These are phyloP conservation scores for Debaryomycetaceae sp. DNA, from an alignment of 1,139 yeast genomes.

Conservation along the genomic window DNA sequence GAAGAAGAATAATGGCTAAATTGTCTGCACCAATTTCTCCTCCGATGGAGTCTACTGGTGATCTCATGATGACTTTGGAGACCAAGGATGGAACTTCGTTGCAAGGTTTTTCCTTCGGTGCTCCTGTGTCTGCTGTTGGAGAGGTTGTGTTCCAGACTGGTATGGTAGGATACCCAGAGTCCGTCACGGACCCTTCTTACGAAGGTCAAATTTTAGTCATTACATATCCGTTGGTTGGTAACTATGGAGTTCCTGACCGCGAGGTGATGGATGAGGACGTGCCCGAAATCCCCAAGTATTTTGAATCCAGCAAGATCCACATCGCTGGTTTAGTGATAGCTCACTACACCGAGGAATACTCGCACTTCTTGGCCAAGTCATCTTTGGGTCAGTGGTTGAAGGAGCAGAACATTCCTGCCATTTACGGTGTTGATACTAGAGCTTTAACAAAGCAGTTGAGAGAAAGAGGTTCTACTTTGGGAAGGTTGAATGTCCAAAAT, in stretches of 20 bases:
- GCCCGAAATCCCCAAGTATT: conserved; percentile 80
- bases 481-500: conserved; percentile 71
- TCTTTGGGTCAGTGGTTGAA: conserved; percentile 93
- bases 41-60: conserved; percentile 78
- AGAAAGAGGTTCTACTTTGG: conserved; percentile 88
- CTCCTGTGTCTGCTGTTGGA: conserved; percentile 85
- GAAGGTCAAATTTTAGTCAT: conserved; percentile 97
- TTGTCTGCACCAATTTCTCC: conserved; percentile 78
- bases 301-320: conserved; percentile 88
- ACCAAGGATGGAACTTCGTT: conserved; percentile 85
- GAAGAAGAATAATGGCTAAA: conserved; percentile 15
- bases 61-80: conserved; percentile 84
- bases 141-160: conserved; percentile 99
- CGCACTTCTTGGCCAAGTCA: conserved; percentile 89
- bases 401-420: conserved; percentile 89
- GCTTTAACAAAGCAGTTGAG: conserved; percentile 90
- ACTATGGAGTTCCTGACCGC: conserved; percentile 98
- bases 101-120: conserved; percentile 98
- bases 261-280: conserved; percentile 68
- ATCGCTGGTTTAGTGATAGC: conserved; percentile 97
- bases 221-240: conserved; percentile 96
- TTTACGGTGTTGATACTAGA: conserved; percentile 97
- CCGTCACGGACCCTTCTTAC: conserved; percentile 97
- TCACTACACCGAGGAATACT: conserved; percentile 93
- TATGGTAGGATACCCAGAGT: conserved; percentile 99